Evolutionary conservation across 352 stramenopile genomes (phyloP), one percentile per base, ranked within the genome.

Genomic region (Globisporangium nunn): DNA sequence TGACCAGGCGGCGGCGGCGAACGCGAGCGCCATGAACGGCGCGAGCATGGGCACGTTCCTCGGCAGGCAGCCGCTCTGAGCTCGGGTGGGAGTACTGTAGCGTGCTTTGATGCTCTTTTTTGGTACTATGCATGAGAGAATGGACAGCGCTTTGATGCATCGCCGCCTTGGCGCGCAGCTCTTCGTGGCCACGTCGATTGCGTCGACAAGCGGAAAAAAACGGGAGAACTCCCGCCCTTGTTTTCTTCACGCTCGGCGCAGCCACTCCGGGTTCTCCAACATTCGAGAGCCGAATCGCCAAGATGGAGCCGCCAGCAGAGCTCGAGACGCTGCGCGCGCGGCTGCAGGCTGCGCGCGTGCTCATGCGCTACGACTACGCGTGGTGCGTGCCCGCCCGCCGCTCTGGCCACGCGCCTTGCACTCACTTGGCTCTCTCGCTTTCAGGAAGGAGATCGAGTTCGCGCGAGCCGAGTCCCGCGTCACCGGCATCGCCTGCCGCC

Each of bases 331-430:
- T 54, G 47, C 80, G 80, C 50, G 68, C 80, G 65, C 77, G 71
- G 17, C 70, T 90, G 30, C 37, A 79, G 30, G 63, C 59, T 33
- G 61, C 77, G 29, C 70, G 74, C 11, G 68, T 91, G 54, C 73
- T 83, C 56, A 94, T 94, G 81, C 80, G 84, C 54, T 90, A 94
- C 54, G 84, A 94, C 56, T 94, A 94, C 56, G 84, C 84, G 1
- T 94, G 84, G 81, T 23, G 23, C 23, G 23, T 23, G 23, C 23
- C 23, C 23, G 23, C 23, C 23, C 23, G 23, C 23, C 23, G 23
- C 23, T 23, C 23, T 23, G 0, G 23, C 23, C 23, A 23, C 23
- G 23, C 23, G 23, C 23, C 23, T 23, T 23, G 23, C 23, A 23
- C 23, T 23, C 23, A 23, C 23, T 23, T 23, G 23, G 23, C 23